phyloP scores from a whole-genome alignment of 495 filamentous ascomycete species.

The Aspergillus baeticus region DNA sequence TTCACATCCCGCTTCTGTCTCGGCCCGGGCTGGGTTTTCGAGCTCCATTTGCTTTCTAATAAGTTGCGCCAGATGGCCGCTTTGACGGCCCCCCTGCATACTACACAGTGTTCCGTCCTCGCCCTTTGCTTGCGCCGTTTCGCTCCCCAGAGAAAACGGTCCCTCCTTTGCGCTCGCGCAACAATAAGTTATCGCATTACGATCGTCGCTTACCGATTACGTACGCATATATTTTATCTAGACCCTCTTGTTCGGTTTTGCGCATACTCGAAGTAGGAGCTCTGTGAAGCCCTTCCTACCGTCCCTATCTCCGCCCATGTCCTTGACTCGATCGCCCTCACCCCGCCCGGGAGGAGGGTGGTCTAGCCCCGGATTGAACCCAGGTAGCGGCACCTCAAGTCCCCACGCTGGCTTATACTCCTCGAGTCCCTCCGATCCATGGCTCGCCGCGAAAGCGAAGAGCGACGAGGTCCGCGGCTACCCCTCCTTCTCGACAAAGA shows the following conservation, averaged over 20 bases:
- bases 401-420: conserved; percentile 54
- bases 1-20: conserved; percentile 7
- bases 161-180: not conserved
- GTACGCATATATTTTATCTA: not conserved
- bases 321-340: conserved; percentile 80
- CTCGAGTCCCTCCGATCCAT: conserved; percentile 48
- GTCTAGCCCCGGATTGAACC: conserved; percentile 78
- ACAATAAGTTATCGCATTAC: not conserved
- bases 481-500: conserved; percentile 76
- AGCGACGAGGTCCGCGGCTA: conserved; percentile 74
- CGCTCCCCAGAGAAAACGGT: not conserved
- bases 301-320: conserved; percentile 54
- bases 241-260: not conserved
- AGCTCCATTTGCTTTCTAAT: conserved; percentile 2
- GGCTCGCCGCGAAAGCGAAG: conserved; percentile 76
- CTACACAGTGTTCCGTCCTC: not conserved
- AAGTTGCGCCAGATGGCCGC: not conserved
- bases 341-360: conserved; percentile 79
- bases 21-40: not conserved
- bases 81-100: not conserved
- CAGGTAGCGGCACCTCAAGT: conserved; percentile 66
- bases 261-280: not conserved
- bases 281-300: not conserved
- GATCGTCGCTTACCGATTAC: not conserved
- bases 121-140: not conserved